A percentile compares a stretch with the other conserved stretches of the same genome.
Conservation (phyloP, 441 rosid genomes). For the Isatis lusitanica region DNA sequence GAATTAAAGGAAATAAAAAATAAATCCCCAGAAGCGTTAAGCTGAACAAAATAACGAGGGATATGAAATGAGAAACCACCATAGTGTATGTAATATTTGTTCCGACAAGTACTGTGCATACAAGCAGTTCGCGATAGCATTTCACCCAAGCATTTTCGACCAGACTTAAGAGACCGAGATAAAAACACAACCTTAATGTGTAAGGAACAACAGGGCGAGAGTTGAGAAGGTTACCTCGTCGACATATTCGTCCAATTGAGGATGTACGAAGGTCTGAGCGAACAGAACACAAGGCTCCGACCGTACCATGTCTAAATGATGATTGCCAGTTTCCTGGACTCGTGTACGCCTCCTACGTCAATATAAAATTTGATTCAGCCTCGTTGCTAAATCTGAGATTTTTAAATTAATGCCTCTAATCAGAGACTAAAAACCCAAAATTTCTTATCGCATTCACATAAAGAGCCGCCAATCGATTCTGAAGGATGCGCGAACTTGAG, state of each 20-base stretch:
- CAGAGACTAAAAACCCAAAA: constrained; percentile 1
- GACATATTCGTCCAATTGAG: constrained; percentile 93
- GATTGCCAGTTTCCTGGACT: background rate
- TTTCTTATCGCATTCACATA: background rate
- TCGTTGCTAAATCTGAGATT: constrained; percentile 14
- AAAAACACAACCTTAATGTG: background rate
- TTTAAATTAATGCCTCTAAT: background rate
- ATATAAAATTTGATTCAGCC: constrained; percentile 3
- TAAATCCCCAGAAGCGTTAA: constrained; percentile 1
- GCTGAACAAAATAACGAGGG: background rate
- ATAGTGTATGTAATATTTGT: background rate
- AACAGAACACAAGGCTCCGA: constrained; percentile 93
- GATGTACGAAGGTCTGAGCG: constrained; percentile 90
- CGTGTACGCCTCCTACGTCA: constrained; percentile 11
- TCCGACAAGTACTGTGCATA: background rate
- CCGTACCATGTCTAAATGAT: constrained; percentile 60
- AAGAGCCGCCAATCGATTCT: background rate
- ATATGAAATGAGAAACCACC: constrained; percentile 8
- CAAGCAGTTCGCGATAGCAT: background rate
- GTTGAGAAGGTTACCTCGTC: constrained; percentile 67
- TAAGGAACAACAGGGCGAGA: background rate
- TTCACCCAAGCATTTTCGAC: background rate
- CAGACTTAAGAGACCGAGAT: background rate
- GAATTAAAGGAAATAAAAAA: background rate
- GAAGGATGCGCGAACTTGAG: background rate